Conservation (phyloP, 306 rosid genomes). For the Hippophae rhamnoides region DNA sequence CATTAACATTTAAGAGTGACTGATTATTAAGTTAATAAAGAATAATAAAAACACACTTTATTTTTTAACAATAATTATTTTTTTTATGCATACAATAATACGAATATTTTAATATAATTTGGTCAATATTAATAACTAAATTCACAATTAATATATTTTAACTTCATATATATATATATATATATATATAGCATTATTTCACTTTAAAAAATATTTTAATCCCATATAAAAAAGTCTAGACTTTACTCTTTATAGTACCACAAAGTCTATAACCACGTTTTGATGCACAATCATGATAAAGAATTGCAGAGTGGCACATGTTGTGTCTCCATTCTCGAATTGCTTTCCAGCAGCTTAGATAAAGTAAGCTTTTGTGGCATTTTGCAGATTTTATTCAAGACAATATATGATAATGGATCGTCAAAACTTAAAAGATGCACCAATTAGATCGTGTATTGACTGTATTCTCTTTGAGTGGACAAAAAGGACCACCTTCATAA, state of each 20-base stretch:
- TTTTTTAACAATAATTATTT: too few species aligned
- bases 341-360: constrained; percentile 10
- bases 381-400: constrained; percentile 21
- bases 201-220: neutral
- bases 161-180: too few species aligned
- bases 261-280: constrained; percentile 9
- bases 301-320: constrained; percentile 24
- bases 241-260: neutral
- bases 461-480: constrained; percentile 21
- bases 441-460: constrained; percentile 17
- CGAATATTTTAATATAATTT: too few species aligned
- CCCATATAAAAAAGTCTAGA: neutral
- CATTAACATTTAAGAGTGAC: too few species aligned
- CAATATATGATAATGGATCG: constrained; percentile 13
- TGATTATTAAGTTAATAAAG: too few species aligned
- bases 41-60: too few species aligned
- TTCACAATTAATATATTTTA: too few species aligned
- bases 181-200: too few species aligned
- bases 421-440: neutral
- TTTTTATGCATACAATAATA: too few species aligned
- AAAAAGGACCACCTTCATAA: constrained; percentile 19
- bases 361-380: constrained; percentile 10
- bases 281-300: constrained; percentile 24
- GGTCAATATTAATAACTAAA: too few species aligned
- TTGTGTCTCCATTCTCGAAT: constrained; percentile 22